Percentiles rank a stretch among this genome's conserved stretches.
Conservation (phyloP, 2,329 filamentous ascomycete genomes). For the Xylaria sp. region DNA sequence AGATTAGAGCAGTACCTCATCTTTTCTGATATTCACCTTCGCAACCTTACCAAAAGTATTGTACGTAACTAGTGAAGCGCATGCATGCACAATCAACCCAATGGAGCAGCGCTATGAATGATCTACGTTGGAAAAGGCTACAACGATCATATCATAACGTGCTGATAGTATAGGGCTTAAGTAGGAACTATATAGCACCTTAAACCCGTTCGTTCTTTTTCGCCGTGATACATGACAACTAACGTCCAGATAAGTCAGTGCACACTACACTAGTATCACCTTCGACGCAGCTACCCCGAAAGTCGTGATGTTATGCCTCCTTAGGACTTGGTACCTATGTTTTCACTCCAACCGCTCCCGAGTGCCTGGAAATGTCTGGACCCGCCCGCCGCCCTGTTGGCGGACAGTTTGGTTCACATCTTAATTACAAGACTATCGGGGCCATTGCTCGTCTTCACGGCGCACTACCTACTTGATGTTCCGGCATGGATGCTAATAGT, state of each 20-base stretch:
- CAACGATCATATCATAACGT: slow-evolving; percentile 5
- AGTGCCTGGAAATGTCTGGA: neutral
- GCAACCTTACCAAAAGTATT: neutral
- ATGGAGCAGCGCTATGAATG: neutral
- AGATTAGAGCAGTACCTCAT: neutral
- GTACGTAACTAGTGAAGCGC: slow-evolving; percentile 6
- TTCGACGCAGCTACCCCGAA: neutral
- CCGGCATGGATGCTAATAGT: neutral
- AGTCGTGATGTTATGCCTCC: neutral
- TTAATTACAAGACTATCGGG: neutral
- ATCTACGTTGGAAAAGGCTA: slow-evolving; percentile 3
- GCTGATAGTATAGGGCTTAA: neutral
- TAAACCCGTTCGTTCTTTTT: slow-evolving; percentile 1
- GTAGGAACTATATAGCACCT: neutral
- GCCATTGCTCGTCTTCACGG: neutral
- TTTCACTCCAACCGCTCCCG: neutral
- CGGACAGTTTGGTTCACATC: neutral
- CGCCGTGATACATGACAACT: neutral
- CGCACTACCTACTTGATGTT: neutral
- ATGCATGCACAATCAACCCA: neutral
- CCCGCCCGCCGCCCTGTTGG: neutral
- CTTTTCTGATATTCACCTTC: neutral
- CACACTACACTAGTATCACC: neutral
- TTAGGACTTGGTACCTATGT: neutral
- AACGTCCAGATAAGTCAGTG: no score